Conservation (phyloP, 345 rosid species). For the Dipteronia dyeriana region DNA sequence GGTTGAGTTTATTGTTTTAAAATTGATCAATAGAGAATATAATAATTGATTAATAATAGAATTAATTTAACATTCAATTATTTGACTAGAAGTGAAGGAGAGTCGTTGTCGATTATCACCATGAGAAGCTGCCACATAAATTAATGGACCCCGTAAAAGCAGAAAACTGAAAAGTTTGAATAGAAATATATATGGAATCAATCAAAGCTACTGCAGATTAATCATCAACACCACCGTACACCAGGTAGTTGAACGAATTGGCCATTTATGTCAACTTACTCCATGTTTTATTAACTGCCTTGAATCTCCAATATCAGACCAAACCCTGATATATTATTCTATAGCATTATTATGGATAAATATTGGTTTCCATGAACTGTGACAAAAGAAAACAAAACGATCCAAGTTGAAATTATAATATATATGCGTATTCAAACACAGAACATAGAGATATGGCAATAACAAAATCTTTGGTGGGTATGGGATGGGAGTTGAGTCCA, state of each 20-base stretch:
- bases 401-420: too few species aligned
- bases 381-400: background rate
- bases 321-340: background rate
- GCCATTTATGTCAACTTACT: conserved; percentile 20
- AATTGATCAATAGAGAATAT: too few species aligned
- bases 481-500: background rate
- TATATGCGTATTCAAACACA: background rate
- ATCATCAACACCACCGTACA: background rate
- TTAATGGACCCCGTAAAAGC: background rate
- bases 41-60: too few species aligned
- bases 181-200: too few species aligned
- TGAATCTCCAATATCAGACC: conserved; percentile 11
- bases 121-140: background rate
- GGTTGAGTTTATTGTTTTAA: conserved; percentile 8
- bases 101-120: background rate
- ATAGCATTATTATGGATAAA: background rate
- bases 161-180: too few species aligned
- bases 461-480: background rate
- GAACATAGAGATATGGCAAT: background rate
- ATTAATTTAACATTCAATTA: background rate
- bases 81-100: background rate
- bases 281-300: background rate
- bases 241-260: conserved; percentile 34
- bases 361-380: background rate
- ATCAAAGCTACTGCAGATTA: background rate